Base-by-base conservation (phyloP, 495 filamentous ascomycete species). In the Neurospora sp. region DNA sequence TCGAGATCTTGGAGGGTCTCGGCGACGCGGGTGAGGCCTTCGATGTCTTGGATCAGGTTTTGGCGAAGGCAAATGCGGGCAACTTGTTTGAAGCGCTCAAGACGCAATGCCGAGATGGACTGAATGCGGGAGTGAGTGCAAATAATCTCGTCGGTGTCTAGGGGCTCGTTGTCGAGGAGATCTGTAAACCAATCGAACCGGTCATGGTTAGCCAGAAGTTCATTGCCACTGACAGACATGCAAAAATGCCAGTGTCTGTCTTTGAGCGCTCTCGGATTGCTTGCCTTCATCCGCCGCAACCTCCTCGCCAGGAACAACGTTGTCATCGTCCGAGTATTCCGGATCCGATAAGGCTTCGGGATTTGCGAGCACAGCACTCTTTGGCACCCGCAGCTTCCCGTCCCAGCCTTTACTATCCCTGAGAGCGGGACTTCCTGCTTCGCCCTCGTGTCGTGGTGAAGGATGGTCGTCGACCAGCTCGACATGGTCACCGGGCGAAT, bases 1-100 rank as follows among this genome's bases (percentile, higher is more conserved):
- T 99, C 96, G 35, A 99, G 87, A 18, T 99, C 96, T 75, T 86
- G 79, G 22, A 99, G 82, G 4, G 88, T 92, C 20, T 80, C 79
- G 44, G 88, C 88, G 20, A 97, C 78, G 37, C 79, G 79, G 18
- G 85, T 79, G n/a, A 97, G 87, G 2, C 90, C 86, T 73, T 93
- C 88, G 82, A 97, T 92, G 41, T 89, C 87, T 31, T 90, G 85
- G 80, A 99, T 94, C 77, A 90, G 85, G 79, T 99, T 99, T 79
- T 99, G 96, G 65, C 96, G 95, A 18, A 99, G 89, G 78, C 96
- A 97, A 81, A 99, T 80, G 83, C 91, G 90, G 80, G 87, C 84
- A 40, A 95, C 84, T 65, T 93, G 89, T 61, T 85, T 84, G 82
- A 99, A 99, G 69, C 96, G 88, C 70, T 94, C 92, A 40, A 99